Conservation (phyloP, 2,329 filamentous ascomycete species). For the Parastagonospora avenae region DNA sequence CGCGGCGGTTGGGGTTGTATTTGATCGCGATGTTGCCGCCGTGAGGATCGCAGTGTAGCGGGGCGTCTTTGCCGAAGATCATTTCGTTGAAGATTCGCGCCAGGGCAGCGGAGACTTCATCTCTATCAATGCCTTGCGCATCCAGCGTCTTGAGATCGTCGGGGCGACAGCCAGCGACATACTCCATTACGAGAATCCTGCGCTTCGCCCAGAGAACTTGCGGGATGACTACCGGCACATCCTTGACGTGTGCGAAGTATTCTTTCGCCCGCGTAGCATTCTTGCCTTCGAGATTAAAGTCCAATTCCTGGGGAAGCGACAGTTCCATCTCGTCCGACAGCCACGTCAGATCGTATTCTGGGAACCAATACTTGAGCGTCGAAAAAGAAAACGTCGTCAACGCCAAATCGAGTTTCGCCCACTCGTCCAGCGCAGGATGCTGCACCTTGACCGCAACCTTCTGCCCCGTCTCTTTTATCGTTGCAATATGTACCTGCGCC, state of each 20-base stretch:
- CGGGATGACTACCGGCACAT: constrained; percentile 85
- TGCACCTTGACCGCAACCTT: constrained; percentile 96
- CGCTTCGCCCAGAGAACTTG: constrained; percentile 87
- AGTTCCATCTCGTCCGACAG: constrained; percentile 89
- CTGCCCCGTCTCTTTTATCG: constrained; percentile 78
- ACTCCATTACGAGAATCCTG: constrained; percentile 94
- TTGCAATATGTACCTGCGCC: constrained; percentile 91
- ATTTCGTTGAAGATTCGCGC: constrained; percentile 98
- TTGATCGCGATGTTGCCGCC: constrained; percentile 95
- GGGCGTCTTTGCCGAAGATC: constrained; percentile 90
- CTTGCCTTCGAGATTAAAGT: constrained; percentile 82
- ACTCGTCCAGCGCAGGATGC: constrained; percentile 86
- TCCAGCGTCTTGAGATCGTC: constrained; percentile 91
- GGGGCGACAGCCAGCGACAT: constrained; percentile 80
- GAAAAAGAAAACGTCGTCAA: constrained; percentile 89
- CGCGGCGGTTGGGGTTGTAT: constrained; percentile 66
- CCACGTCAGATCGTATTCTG: constrained; percentile 97
- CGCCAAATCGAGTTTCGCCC: constrained; percentile 84
- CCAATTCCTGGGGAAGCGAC: constrained; percentile 87
- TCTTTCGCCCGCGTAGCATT: constrained; percentile 81
- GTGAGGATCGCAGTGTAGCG: constrained; percentile 95
- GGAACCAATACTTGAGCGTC: constrained; percentile 89
- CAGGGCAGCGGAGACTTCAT: constrained; percentile 91
- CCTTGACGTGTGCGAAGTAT: constrained; percentile 76
- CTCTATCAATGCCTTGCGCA: constrained; percentile 82